Evolutionary conservation across 139 green algal genomes (phyloP).

Genomic region (Chlorella sp.): DNA sequence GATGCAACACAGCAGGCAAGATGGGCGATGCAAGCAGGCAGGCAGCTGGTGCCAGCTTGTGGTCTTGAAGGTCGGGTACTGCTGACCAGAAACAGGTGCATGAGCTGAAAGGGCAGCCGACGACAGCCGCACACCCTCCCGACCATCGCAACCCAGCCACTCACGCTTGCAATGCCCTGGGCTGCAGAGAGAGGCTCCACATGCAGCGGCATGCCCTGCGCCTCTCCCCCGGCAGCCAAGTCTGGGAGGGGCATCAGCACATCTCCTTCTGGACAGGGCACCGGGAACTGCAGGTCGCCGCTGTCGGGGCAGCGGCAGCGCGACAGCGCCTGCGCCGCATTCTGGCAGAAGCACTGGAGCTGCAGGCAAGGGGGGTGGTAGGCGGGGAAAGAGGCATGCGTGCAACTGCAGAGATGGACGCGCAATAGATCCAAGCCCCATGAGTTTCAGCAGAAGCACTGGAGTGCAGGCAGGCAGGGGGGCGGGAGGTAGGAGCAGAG

Average conservation of each 20-base stretch:
- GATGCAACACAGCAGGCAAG: background rate
- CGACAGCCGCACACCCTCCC: background rate
- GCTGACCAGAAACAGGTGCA: too few species aligned
- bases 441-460: too few species aligned
- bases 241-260: conserved; percentile 2
- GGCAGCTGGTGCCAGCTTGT: background rate
- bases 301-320: conserved; percentile 17
- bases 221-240: background rate
- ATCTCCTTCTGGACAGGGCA: background rate
- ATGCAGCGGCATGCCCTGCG: background rate
- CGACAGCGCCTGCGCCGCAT: conserved; percentile 5
- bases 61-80: too few species aligned
- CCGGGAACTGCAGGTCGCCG: conserved; percentile 6
- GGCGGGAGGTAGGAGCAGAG: background rate
- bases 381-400: too few species aligned
- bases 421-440: too few species aligned
- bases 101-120: background rate
- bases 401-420: too few species aligned
- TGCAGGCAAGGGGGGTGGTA: too few species aligned
- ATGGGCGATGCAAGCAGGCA: background rate
- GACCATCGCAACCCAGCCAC: background rate
- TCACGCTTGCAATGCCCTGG: background rate
- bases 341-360: conserved; percentile 36
- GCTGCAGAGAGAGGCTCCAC: background rate
- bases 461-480: too few species aligned